Evolutionary conservation across 768 basidiomycete genomes (phyloP).

Genomic region (Chlorophyllum brunneum): DNA sequence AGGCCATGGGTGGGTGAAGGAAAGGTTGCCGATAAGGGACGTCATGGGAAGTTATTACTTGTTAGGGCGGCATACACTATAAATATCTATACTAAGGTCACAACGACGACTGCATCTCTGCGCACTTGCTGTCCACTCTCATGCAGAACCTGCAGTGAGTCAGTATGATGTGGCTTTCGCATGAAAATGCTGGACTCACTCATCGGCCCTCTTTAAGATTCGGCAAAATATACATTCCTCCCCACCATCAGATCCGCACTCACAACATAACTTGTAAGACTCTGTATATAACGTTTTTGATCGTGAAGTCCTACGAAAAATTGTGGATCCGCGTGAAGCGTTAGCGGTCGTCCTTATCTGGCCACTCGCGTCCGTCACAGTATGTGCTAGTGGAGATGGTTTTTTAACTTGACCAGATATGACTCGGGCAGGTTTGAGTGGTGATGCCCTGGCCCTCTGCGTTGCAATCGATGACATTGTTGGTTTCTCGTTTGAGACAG

Average conservation of each 20-base stretch:
- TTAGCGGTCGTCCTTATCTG: not conserved
- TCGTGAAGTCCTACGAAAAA: not conserved
- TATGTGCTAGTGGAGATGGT: not conserved
- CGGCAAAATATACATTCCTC: conserved; percentile 1
- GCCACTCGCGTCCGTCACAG: conserved; percentile 1
- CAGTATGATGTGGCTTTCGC: not conserved
- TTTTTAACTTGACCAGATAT: not conserved
- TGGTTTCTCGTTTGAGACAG: not conserved
- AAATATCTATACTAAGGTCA: not conserved
- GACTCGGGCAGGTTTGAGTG: not conserved
- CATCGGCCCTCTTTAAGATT: not conserved
- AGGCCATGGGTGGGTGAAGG: not conserved
- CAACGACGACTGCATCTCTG: no score
- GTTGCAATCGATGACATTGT: not conserved
- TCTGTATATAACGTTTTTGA: not conserved
- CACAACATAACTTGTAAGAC: not conserved
- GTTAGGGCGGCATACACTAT: not conserved
- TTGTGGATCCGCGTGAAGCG: not conserved
- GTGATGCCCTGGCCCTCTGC: not conserved
- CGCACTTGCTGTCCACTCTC: not conserved
- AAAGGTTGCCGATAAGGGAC: not conserved
- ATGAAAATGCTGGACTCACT: not conserved
- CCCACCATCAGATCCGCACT: not conserved
- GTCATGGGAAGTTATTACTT: conserved; percentile 4
- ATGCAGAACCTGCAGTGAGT: not conserved